phyloP scores from a whole-genome alignment of 1,284 basidiomycete genomes.

The Violaceomyces palustris region DNA sequence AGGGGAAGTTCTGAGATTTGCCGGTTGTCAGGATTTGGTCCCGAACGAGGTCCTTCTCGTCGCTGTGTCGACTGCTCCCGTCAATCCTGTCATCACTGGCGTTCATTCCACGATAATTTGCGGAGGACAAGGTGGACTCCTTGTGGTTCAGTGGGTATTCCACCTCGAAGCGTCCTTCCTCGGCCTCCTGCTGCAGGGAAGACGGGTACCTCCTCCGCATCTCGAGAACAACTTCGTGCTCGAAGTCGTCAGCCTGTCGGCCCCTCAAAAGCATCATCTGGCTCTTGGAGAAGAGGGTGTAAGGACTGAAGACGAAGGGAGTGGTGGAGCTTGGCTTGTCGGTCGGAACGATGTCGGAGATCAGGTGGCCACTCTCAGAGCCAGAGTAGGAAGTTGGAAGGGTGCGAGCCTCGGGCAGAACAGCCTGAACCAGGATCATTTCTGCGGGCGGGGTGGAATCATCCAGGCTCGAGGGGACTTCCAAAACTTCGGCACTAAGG shows the following conservation, averaged over 20 bases:
- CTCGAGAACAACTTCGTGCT: slow-evolving; percentile 51
- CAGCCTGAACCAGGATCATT: slow-evolving; percentile 56
- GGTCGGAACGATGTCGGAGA: slow-evolving; percentile 40
- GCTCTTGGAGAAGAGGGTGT: slow-evolving; percentile 56
- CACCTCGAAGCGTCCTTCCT: slow-evolving; percentile 23
- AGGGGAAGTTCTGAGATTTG: no score
- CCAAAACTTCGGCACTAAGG: slow-evolving; percentile 57
- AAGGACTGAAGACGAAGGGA: slow-evolving; percentile 58
- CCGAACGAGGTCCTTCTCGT: slow-evolving; percentile 15
- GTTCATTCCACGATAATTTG: slow-evolving; percentile 7
- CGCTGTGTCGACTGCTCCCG: slow-evolving; percentile 14
- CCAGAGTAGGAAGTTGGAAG: slow-evolving; percentile 41
- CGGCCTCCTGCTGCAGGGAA: slow-evolving; percentile 33
- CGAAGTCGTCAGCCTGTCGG: slow-evolving; percentile 53
- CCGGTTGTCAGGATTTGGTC: no score
- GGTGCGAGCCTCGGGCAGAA: slow-evolving; percentile 54
- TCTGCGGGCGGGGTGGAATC: slow-evolving; percentile 48
- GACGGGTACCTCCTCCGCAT: slow-evolving; percentile 53
- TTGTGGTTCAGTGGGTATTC: slow-evolving; percentile 7
- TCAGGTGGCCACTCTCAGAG: slow-evolving; percentile 47
- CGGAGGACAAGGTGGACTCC: slow-evolving; percentile 13
- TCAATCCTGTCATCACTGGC: slow-evolving; percentile 32
- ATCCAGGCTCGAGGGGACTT: slow-evolving; percentile 54
- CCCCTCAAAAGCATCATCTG: slow-evolving; percentile 56
- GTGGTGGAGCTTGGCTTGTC: slow-evolving; percentile 55